These are phyloP conservation scores for Yarrowia sp. DNA, from an alignment of 805 yeast genomes.

Conservation along the genomic window DNA sequence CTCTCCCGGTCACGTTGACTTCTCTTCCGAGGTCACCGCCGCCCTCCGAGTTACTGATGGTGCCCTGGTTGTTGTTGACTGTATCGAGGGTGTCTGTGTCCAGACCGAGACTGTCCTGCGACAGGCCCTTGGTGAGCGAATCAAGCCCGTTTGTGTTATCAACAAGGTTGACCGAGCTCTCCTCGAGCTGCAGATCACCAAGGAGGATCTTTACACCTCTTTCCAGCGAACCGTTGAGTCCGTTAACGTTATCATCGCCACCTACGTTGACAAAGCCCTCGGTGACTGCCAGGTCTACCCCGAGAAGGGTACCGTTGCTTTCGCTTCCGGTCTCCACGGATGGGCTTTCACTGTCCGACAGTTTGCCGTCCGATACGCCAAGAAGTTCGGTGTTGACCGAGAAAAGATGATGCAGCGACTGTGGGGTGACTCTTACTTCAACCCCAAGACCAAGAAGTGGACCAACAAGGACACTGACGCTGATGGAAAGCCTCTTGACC, in stretches of 20 bases:
- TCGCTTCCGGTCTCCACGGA: slow-evolving; percentile 99
- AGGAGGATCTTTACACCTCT: slow-evolving; percentile 98
- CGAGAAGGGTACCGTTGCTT: slow-evolving; percentile 97
- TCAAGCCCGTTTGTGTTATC: slow-evolving; percentile 96
- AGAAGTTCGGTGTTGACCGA: slow-evolving; percentile 99
- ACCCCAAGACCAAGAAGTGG: slow-evolving; percentile 99
- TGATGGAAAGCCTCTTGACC: slow-evolving; percentile 90
- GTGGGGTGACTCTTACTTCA: slow-evolving; percentile 99
- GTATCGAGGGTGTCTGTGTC: slow-evolving; percentile 99
- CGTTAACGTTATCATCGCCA: slow-evolving; percentile 95
- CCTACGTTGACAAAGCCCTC: slow-evolving; percentile 82
- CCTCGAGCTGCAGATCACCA: slow-evolving; percentile 96
- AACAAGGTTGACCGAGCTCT: slow-evolving; percentile 99
- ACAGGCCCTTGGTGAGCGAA: slow-evolving; percentile 99
- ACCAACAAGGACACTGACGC: slow-evolving; percentile 93
- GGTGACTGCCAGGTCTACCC: slow-evolving; percentile 99
- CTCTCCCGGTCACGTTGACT: slow-evolving; percentile 99
- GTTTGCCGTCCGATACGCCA: slow-evolving; percentile 95
- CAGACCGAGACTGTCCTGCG: slow-evolving; percentile 99
- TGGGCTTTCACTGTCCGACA: slow-evolving; percentile 99
- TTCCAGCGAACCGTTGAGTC: slow-evolving; percentile 99
- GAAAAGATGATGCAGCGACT: slow-evolving; percentile 97
- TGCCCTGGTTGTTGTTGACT: slow-evolving; percentile 98
- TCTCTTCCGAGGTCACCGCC: slow-evolving; percentile 99
- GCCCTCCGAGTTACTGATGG: slow-evolving; percentile 99